A percentile compares a stretch with the other conserved stretches of the same genome.
Conservation (phyloP, 306 rosid species). For the Vigna mungo region DNA sequence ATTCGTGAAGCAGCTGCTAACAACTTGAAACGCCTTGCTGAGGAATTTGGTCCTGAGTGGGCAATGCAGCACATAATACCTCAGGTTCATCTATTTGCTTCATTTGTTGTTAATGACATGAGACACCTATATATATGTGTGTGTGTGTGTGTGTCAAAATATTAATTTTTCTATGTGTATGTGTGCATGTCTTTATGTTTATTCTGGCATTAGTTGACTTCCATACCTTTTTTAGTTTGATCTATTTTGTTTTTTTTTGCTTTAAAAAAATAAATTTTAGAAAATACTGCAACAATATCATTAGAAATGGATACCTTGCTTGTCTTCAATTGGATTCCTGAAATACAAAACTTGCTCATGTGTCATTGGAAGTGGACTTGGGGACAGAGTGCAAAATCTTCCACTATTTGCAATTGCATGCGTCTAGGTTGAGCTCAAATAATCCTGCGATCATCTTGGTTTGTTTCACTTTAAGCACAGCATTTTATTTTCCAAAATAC, state of each 20-base stretch:
- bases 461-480: neutral
- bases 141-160: neutral
- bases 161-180: neutral
- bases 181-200: neutral
- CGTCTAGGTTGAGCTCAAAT: constrained; percentile 18
- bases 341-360: constrained; percentile 26
- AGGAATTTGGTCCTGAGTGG: constrained; percentile 99
- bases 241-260: constrained; percentile 23
- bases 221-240: constrained; percentile 10
- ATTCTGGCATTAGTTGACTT: neutral
- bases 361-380: constrained; percentile 29
- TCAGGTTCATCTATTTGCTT: constrained; percentile 64
- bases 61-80: constrained; percentile 98
- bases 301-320: constrained; percentile 13
- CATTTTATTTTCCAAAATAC: neutral
- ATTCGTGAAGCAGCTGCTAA: constrained; percentile 99
- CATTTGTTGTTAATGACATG: constrained; percentile 35
- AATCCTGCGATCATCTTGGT: neutral
- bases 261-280: constrained; percentile 8
- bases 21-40: constrained; percentile 97
- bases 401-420: neutral
- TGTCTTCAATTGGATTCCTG: constrained; percentile 22
- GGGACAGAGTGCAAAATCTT: constrained; percentile 22
- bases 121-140: neutral
- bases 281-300: neutral